phyloP scores from a whole-genome alignment of 768 basidiomycete genomes.

The Lactarius psammicola region DNA sequence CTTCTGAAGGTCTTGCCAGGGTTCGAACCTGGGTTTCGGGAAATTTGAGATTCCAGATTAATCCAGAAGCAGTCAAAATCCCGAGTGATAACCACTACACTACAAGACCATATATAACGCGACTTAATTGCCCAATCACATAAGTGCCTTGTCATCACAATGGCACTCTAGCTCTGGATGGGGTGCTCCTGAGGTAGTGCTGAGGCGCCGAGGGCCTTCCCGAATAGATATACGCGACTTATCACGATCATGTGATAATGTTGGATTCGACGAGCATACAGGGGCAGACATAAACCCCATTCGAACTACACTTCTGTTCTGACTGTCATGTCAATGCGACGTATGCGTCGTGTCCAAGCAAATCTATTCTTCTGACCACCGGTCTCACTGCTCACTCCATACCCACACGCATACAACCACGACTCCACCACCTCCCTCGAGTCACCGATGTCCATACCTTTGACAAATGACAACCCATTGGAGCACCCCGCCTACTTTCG shows the following conservation, averaged over 20 bases:
- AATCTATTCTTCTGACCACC: background rate
- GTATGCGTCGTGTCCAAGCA: slow-evolving; percentile 1
- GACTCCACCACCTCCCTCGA: background rate
- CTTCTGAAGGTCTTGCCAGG: slow-evolving; percentile 24
- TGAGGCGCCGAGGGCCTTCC: too few relatives aligned
- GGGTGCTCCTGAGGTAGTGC: too few relatives aligned
- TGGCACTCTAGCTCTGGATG: background rate
- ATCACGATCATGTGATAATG: slow-evolving; percentile 24
- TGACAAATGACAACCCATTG: slow-evolving; percentile 10
- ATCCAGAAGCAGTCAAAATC: slow-evolving; percentile 18
- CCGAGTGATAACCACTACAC: slow-evolving; percentile 31
- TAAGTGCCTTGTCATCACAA: background rate
- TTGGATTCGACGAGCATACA: background rate
- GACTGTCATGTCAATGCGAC: slow-evolving; percentile 1
- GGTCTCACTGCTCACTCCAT: background rate
- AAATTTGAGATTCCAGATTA: background rate
- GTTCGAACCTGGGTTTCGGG: slow-evolving; percentile 31
- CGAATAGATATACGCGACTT: background rate
- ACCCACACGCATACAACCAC: background rate
- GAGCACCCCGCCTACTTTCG: slow-evolving; percentile 10
- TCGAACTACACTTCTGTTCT: slow-evolving; percentile 3
- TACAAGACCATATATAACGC: slow-evolving; percentile 19
- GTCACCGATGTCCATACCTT: slow-evolving; percentile 3
- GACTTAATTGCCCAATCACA: background rate
- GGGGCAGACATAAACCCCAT: background rate